These are phyloP conservation scores for Rauvolfia tetraphylla DNA, from an alignment of 257 asterid species.

Conservation along the genomic window DNA sequence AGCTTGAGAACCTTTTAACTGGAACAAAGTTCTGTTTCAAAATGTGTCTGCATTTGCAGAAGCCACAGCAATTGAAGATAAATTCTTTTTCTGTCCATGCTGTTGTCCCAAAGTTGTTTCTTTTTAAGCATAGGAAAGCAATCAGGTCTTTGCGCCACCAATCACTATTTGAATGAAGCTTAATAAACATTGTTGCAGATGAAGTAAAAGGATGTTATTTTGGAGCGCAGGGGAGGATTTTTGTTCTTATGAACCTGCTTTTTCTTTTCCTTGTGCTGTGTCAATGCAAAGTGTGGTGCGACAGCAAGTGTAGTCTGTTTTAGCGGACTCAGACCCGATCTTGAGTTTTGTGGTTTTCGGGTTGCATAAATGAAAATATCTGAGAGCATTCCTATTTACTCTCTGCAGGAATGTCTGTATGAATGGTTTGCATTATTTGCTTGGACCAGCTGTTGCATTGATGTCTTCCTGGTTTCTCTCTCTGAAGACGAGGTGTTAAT, in stretches of 20 bases:
- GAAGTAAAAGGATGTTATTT: not conserved
- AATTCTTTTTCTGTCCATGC: not conserved
- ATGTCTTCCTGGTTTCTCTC: too few species aligned
- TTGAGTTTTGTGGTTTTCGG: not conserved
- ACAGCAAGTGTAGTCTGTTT: not conserved
- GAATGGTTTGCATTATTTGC: too few species aligned
- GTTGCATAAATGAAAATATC: too few species aligned
- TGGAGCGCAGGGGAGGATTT: not conserved
- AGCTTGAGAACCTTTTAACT: not conserved
- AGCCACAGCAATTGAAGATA: not conserved
- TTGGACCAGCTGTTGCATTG: too few species aligned
- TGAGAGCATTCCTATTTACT: too few species aligned
- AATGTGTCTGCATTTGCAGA: not conserved
- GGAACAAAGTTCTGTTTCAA: not conserved
- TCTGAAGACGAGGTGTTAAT: too few species aligned
- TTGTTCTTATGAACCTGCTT: not conserved
- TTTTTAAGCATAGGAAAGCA: not conserved
- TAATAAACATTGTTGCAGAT: not conserved
- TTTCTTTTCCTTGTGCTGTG: not conserved
- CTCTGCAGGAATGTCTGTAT: too few species aligned
- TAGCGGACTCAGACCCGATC: constrained; percentile 10
- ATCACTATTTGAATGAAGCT: not conserved
- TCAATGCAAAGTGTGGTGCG: not conserved
- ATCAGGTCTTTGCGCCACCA: not conserved
- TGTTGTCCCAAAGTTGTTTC: not conserved